These are phyloP conservation scores for Pseudohyphozyma bogoriensis DNA, from an alignment of 768 basidiomycete species.

Conservation along the genomic window DNA sequence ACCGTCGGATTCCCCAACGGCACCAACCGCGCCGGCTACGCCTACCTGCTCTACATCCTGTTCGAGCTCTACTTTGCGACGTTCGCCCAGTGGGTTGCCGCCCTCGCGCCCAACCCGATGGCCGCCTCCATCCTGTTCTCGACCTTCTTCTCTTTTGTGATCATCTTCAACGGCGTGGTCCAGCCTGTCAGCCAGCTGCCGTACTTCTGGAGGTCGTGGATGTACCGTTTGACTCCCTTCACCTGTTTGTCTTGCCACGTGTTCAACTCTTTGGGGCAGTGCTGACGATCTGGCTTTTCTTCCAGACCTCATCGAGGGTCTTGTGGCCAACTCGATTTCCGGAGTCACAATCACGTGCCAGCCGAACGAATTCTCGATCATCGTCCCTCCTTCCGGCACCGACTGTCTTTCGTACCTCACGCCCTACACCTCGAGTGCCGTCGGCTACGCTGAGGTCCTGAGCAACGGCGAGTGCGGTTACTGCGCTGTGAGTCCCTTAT, in stretches of 20 bases:
- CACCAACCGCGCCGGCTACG: constrained; percentile 50
- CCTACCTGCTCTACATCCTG: constrained; percentile 49
- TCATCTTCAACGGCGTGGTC: constrained; percentile 60
- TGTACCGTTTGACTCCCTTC: constrained; percentile 39
- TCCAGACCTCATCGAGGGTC: constrained; percentile 50
- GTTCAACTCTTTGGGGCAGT: neutral
- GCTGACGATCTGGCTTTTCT: constrained; percentile 47
- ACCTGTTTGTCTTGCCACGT: neutral
- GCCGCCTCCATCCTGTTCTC: constrained; percentile 46
- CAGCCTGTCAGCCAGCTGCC: constrained; percentile 55
- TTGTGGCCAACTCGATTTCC: constrained; percentile 27
- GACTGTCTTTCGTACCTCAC: constrained; percentile 26
- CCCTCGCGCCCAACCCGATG: constrained; percentile 53
- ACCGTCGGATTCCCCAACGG: constrained; percentile 47
- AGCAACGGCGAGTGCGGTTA: constrained; percentile 15
- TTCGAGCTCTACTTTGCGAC: constrained; percentile 57
- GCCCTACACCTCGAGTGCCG: constrained; percentile 9
- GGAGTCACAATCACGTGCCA: constrained; percentile 21
- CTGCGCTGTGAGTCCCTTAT: constrained; percentile 5
- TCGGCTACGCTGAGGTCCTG: constrained; percentile 27
- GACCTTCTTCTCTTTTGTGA: constrained; percentile 26
- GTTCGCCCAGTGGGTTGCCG: constrained; percentile 52
- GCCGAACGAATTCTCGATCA: constrained; percentile 9
- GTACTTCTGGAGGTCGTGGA: constrained; percentile 52
- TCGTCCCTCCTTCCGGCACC: constrained; percentile 29